Base-by-base conservation (phyloP, 176 grass and related monocot species). In the Chloris gayana region DNA sequence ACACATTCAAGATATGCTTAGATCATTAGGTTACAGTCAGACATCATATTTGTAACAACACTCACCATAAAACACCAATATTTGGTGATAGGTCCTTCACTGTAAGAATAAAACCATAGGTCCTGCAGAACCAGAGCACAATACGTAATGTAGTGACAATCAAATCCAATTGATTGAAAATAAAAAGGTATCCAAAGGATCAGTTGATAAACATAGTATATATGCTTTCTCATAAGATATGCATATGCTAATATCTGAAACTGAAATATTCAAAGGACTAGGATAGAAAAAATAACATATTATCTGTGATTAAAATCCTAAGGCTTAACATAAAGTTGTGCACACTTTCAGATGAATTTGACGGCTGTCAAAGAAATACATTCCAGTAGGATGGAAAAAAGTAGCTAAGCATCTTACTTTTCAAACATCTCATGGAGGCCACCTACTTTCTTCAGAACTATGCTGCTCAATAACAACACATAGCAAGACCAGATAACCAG, bases 61-160 rank as follows among this genome's bases (percentile, higher is more conserved):
- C 83, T 93, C 57, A 97, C 91, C 94, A 97, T 73, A 97, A 86
- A 49, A 93, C 84, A 77, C 91, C 94, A 45, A 97, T 91, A 89
- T 93, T 93, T 83, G 88, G 91, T n/a, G 94, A 87, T 42, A 93
- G 83, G 90, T 93, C 94, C 70, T 85, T 76, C 31, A 97, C 88
- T 31, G 88, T 89, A 65, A 97, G 83, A 82, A 93, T 87, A 92
- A 97, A 97, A 73, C 94, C 94, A 75, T 85, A 93, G 6, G 88
- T 97, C 84, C 94, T 97, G 80, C 14, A 94, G 64, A 91, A 88
- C 67, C 22, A 76, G 35, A 83, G 44, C 26, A 72, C 53, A 82
- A 72, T 18, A 54, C 14, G 42, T 61, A 58, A 79, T 72, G 29
- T 71, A 29, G 53, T 50, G 51, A 53, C 38, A 57, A 7, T 1